phyloP scores from a whole-genome alignment of 2,329 filamentous ascomycete species.

The Penicillium sp. region DNA sequence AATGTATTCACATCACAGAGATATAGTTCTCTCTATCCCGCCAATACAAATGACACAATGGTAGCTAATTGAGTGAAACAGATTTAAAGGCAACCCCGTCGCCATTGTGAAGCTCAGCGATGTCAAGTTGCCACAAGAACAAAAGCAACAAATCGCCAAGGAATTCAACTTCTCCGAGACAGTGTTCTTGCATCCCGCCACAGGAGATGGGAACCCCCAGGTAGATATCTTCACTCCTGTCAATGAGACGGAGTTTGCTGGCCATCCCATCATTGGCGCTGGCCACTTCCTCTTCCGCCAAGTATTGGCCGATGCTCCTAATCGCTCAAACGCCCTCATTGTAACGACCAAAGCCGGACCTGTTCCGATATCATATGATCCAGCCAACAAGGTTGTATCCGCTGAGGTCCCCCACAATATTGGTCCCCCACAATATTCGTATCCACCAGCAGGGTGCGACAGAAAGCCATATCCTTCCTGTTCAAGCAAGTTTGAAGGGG shows the following conservation, averaged over 20 bases:
- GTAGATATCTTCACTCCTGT: slow-evolving; percentile 60
- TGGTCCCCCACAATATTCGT: slow-evolving; percentile 65
- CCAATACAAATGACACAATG: background rate
- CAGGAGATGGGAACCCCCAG: slow-evolving; percentile 37
- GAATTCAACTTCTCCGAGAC: slow-evolving; percentile 66
- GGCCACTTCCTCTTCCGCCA: slow-evolving; percentile 44
- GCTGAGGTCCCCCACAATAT: slow-evolving; percentile 67
- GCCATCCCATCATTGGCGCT: slow-evolving; percentile 58
- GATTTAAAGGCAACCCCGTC: background rate
- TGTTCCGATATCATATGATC: slow-evolving; percentile 43
- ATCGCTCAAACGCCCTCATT: slow-evolving; percentile 14
- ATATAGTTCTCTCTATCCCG: background rate
- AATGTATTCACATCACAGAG: background rate
- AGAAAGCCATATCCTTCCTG: slow-evolving; percentile 17
- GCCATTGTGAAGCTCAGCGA: slow-evolving; percentile 2
- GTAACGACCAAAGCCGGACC: slow-evolving; percentile 43
- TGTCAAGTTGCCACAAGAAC: slow-evolving; percentile 45
- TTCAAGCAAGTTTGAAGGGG: background rate
- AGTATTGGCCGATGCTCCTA: slow-evolving; percentile 2
- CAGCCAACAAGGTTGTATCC: slow-evolving; percentile 46
- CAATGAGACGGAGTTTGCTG: slow-evolving; percentile 60
- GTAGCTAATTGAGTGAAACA: background rate
- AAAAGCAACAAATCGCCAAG: slow-evolving; percentile 58
- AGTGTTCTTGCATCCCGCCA: slow-evolving; percentile 56
- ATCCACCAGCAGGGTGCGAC: slow-evolving; percentile 48